Base-by-base conservation (phyloP, 208 protist genomes). In the Porcisia hertigi region DNA sequence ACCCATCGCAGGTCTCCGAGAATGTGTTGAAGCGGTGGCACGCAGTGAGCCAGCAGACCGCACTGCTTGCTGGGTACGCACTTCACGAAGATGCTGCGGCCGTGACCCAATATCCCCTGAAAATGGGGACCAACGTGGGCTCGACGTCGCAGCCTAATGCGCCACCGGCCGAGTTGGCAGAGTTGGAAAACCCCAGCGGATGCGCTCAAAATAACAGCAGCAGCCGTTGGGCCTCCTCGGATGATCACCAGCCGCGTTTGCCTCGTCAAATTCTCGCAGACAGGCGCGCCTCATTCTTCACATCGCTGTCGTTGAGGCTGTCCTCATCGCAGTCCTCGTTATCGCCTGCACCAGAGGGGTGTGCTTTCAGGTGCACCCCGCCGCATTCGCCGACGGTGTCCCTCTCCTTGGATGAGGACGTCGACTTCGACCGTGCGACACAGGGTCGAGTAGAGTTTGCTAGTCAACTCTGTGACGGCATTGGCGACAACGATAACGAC, bases 391-490 rank as follows among this genome's bases (percentile, higher is more conserved):
- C 25, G 25, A 14, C n/a, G 47, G 49, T 23, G 30, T n/a, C 47
- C 39, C 23, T 36, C 5, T 53, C 47, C 25, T 69, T 53, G 41
- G 30, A 20, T 36, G 41, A 23, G 18, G 73, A 69, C 52, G 63
- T 60, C 30, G 53, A 55, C 18, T 72, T 60, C 36, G 53, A 41
- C 34, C 53, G 59, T 59, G 69, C 69, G 52, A 72, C 59, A 49
- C 20, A 72, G 14, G 69, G 53, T 4, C 69, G 59, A 53, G 69
- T 34, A 16, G 69, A 36, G 53, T 72, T 72, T 25, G 69, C 62
- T 18, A 41, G 25, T 16, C 49, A 49, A 53, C 36, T 72, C 34
- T 72, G 69, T 53, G 36, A 72, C 34, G 69, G 52, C 25, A 45
- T 16, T 30, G 36, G 53, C 16, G 69, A 18, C 60, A 30, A 36